phyloP scores from a whole-genome alignment of 345 rosid species.

The Salix suchowensis region DNA sequence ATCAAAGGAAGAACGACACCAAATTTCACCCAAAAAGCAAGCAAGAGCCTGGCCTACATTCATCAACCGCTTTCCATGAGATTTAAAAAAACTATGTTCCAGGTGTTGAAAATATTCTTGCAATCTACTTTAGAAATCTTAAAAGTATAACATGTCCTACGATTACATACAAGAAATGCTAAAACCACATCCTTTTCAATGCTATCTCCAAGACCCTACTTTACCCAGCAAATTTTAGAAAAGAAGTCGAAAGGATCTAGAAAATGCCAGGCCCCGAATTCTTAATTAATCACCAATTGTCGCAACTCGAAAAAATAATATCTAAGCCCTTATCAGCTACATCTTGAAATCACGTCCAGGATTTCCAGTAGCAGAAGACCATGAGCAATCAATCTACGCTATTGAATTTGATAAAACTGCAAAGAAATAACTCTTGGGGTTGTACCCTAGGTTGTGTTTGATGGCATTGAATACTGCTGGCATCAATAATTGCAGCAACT shows the following conservation, averaged over 20 bases:
- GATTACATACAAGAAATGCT: not conserved
- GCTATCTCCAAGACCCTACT: not conserved
- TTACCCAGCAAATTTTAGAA: not conserved
- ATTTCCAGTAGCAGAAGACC: not conserved
- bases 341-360: not conserved
- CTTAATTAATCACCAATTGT: not conserved
- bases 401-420: not conserved
- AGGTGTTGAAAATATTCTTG: not conserved
- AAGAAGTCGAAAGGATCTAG: not conserved
- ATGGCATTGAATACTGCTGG: too few relatives aligned
- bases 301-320: not conserved
- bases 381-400: not conserved
- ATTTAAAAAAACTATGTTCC: not conserved
- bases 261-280: not conserved
- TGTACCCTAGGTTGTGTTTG: too few relatives aligned
- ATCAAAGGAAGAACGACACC: not conserved
- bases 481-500: too few relatives aligned
- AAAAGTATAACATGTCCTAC: not conserved
- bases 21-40: not conserved
- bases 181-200: not conserved
- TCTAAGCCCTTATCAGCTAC: not conserved
- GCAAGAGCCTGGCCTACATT: not conserved
- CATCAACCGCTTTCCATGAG: not conserved
- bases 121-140: not conserved
- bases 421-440: not conserved